A percentile compares a stretch with the other conserved stretches of the same genome.
phyloP scores from a whole-genome alignment of 2,329 filamentous ascomycete species.

The Polytolypa hystricis region DNA sequence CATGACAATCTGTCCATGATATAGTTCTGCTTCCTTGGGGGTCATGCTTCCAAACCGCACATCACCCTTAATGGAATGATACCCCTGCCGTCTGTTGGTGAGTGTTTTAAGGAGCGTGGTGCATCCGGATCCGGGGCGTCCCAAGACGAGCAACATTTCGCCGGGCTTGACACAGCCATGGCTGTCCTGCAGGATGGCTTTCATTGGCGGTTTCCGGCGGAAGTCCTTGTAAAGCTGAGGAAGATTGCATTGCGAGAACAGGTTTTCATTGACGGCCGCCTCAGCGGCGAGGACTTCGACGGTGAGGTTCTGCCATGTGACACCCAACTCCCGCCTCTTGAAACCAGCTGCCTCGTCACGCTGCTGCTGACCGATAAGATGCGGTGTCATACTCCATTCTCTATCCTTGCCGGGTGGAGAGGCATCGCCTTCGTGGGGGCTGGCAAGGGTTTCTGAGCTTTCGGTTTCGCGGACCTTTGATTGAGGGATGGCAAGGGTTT shows the following conservation, averaged over 20 bases:
- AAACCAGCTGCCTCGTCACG: too few species aligned
- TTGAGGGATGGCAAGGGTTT: too few species aligned
- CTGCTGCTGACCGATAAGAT: too few species aligned
- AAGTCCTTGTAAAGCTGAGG: slow-evolving; percentile 43
- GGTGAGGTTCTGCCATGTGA: slow-evolving; percentile 54
- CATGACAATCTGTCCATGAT: slow-evolving; percentile 72
- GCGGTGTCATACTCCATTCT: too few species aligned
- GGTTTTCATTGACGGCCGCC: slow-evolving; percentile 55
- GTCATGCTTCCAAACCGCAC: slow-evolving; percentile 66
- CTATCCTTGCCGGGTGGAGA: too few species aligned
- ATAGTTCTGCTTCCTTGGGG: slow-evolving; percentile 57
- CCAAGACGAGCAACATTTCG: slow-evolving; percentile 48
- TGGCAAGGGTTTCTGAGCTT: too few species aligned
- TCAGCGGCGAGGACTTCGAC: slow-evolving; percentile 52
- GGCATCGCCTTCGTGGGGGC: too few species aligned
- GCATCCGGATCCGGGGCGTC: slow-evolving; percentile 56
- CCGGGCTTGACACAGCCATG: slow-evolving; percentile 49
- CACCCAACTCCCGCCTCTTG: slow-evolving; percentile 45
- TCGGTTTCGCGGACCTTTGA: too few species aligned
- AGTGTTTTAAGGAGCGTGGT: slow-evolving; percentile 77
- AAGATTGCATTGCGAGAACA: slow-evolving; percentile 49
- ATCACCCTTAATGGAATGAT: slow-evolving; percentile 53
- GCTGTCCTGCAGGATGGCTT: slow-evolving; percentile 53
- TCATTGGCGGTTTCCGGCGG: slow-evolving; percentile 46
- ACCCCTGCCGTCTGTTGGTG: slow-evolving; percentile 69